Base-by-base conservation (phyloP, 306 rosid species). In the Herpetospermum pedunculosum region DNA sequence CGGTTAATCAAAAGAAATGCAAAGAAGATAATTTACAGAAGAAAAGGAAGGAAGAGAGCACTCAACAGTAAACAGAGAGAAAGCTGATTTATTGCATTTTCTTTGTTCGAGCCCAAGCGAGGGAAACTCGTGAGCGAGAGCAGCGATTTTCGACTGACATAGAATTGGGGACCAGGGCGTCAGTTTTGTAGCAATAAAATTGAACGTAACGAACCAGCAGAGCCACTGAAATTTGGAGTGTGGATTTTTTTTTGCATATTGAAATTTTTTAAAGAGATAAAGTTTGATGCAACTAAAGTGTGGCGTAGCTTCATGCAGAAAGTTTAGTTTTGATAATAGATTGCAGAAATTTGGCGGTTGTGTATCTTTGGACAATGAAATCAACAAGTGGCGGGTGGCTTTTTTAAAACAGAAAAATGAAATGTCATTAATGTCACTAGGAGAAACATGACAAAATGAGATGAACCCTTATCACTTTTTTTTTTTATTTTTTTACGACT, bases 171-270 rank as follows among this genome's bases (percentile, higher is more conserved):
- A 37, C 21, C 62, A 14, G 47, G 58, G 46, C 28, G 11, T 72
- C 32, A 16, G 3, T 53, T 62, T 53, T 71, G 85, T 79, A 91
- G 92, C 87, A 79, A 77, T 83, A 78, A 55, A 75, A 26, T 68
- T 55, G 85, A 78, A 72, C 21, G 75, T n/a, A 75, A 79, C 87
- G 89, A 80, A 46, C 73, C 73, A 79, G 74, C 86, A 88, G 84
- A 87, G 81, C 97, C 99, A 95, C 99, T 88, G 97, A 89, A 91
- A 82, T 78, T 18, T 67, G 58, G 46, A 11, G 29, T 79, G 75
- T 46, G 86, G 96, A 88, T 87, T 13, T 73, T 62, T 18, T 62
- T 18, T 0, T 50, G 34, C 4, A 12, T 25, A 55, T 26, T 29
- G n/a, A 14, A 57, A 12, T 1, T 28, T 1, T 28, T 59, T 75